Percentiles rank a stretch among this genome's conserved stretches.
phyloP scores from a whole-genome alignment of 2,329 filamentous ascomycete species.

The Chaetomiaceae sp. region DNA sequence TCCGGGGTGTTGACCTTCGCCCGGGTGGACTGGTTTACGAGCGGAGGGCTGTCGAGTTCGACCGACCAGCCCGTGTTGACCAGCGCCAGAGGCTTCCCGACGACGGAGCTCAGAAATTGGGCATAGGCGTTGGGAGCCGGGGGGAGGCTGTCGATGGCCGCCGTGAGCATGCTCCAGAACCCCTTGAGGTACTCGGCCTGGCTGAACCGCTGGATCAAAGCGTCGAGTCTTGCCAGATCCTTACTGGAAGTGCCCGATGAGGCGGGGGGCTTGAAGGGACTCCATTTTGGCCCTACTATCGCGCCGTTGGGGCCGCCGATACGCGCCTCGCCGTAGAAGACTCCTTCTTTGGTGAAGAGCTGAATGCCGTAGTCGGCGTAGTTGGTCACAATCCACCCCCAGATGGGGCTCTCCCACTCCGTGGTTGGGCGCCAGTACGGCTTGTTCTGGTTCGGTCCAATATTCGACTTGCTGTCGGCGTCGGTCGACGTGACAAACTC shows the following conservation, averaged over 20 bases:
- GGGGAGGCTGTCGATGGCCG: neutral
- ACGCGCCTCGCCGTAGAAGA: constrained; percentile 41
- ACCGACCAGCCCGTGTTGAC: constrained; percentile 7
- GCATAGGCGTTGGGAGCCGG: constrained; percentile 10
- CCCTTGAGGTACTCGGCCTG: constrained; percentile 2
- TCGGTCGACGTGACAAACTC: constrained; percentile 28
- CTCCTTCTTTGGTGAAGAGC: constrained; percentile 39
- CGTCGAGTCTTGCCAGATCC: neutral
- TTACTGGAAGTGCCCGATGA: neutral
- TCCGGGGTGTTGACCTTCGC: neutral
- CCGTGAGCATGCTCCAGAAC: constrained; percentile 9
- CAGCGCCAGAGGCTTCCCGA: constrained; percentile 14
- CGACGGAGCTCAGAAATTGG: constrained; percentile 1
- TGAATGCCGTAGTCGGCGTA: constrained; percentile 39
- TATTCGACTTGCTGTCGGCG: too few relatives aligned
- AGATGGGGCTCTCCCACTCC: constrained; percentile 41
- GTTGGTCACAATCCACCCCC: constrained; percentile 41
- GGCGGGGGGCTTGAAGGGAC: constrained; percentile 1
- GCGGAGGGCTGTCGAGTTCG: constrained; percentile 12
- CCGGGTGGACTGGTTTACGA: constrained; percentile 20
- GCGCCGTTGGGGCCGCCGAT: constrained; percentile 24
- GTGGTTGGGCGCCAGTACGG: constrained; percentile 22
- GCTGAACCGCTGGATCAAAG: neutral
- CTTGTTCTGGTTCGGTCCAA: too few relatives aligned
- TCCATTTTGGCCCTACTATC: neutral